Conservation (phyloP, 306 rosid genomes). For the Prunus armeniaca region DNA sequence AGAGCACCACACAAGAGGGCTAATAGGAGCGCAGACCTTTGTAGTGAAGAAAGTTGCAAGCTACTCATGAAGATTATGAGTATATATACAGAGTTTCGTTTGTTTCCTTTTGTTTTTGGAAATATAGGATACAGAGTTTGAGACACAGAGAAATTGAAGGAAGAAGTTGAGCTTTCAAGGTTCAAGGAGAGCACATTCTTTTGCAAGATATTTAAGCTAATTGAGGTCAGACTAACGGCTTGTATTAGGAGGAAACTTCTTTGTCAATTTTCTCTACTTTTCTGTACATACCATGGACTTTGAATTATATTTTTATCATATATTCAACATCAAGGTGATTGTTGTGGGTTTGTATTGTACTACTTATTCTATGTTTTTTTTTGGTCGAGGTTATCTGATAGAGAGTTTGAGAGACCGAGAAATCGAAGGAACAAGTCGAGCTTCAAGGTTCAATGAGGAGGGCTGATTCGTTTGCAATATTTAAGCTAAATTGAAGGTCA, state of each 20-base stretch:
- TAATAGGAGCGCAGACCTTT: neutral
- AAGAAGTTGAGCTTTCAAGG: neutral
- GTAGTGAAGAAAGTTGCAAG: neutral
- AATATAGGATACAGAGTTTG: neutral
- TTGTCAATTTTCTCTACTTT: neutral
- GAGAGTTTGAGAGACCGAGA: neutral
- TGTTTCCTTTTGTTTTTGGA: too few relatives aligned
- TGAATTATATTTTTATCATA: neutral
- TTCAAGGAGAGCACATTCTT: neutral
- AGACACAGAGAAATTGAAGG: neutral
- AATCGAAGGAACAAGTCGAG: neutral
- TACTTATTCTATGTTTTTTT: neutral
- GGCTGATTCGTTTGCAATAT: neutral
- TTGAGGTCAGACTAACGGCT: neutral
- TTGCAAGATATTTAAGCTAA: neutral
- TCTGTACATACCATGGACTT: neutral
- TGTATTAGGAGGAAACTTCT: neutral
- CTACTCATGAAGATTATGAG: neutral
- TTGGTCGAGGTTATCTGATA: neutral
- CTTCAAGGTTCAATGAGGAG: neutral
- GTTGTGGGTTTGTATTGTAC: neutral
- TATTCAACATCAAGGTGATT: neutral
- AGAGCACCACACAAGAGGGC: slow-evolving; percentile 4
- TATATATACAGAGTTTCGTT: too few relatives aligned
- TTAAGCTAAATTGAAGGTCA: neutral